A percentile compares a stretch with the other conserved stretches of the same genome.
Conservation (phyloP, 169 alveolate species). For the Cryptosporidium bovis region DNA sequence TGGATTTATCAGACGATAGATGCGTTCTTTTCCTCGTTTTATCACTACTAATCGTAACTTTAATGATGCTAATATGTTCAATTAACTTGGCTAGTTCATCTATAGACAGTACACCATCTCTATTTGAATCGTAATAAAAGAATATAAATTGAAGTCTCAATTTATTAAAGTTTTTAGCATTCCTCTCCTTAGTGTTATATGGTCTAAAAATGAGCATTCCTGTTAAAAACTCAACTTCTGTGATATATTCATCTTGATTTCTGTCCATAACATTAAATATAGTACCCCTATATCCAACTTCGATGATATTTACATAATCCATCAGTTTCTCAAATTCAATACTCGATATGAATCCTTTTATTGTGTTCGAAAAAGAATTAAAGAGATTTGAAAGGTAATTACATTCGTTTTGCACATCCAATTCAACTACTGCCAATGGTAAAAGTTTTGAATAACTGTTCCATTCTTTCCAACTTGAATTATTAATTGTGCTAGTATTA, state of each 20-base stretch:
- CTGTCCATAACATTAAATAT: constrained; percentile 53
- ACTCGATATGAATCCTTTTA: constrained; percentile 51
- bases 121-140: constrained; percentile 53
- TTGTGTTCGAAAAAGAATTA: constrained; percentile 29
- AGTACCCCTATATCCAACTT: constrained; percentile 62
- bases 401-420: constrained; percentile 49
- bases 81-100: constrained; percentile 50
- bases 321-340: constrained; percentile 40
- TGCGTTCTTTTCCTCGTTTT: constrained; percentile 28
- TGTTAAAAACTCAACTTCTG: constrained; percentile 47
- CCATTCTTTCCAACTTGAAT: constrained; percentile 62
- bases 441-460: constrained; percentile 38
- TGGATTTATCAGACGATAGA: constrained; percentile 30
- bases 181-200: constrained; percentile 14
- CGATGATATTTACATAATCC: constrained; percentile 60
- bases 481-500: background rate
- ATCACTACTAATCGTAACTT: constrained; percentile 22
- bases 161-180: constrained; percentile 16
- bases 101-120: constrained; percentile 45
- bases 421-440: constrained; percentile 37
- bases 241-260: constrained; percentile 56
- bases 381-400: constrained; percentile 32
- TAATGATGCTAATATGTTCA: constrained; percentile 65
- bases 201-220: constrained; percentile 68
- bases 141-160: constrained; percentile 46